Percentiles rank a stretch among this genome's conserved stretches.
These are phyloP conservation scores for Rhodotorula toruloides DNA, from an alignment of 768 basidiomycete genomes.

Conservation along the genomic window DNA sequence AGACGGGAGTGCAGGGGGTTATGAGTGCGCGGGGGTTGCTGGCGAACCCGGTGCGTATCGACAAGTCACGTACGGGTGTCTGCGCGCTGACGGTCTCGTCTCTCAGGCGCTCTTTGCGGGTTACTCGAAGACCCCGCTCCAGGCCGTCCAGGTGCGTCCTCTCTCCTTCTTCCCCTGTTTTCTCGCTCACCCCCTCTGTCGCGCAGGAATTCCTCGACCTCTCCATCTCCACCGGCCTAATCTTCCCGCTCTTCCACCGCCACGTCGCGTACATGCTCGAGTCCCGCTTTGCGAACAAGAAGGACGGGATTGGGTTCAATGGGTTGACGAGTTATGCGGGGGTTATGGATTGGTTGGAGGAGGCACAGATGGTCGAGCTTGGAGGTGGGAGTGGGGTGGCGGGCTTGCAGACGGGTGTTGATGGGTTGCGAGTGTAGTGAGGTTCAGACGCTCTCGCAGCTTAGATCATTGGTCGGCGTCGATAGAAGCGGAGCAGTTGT, in stretches of 20 bases:
- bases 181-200: background rate
- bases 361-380: background rate
- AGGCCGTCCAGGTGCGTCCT: slow-evolving; percentile 45
- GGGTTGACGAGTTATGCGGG: slow-evolving; percentile 46
- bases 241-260: slow-evolving; percentile 51
- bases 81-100: background rate
- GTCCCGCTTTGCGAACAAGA: slow-evolving; percentile 28
- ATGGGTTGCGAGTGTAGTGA: too few relatives aligned
- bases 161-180: background rate
- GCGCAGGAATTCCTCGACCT: slow-evolving; percentile 47
- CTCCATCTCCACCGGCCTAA: slow-evolving; percentile 47
- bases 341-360: slow-evolving; percentile 51
- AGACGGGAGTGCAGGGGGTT: slow-evolving; percentile 50
- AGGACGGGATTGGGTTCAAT: slow-evolving; percentile 50
- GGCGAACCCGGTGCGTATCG: slow-evolving; percentile 48
- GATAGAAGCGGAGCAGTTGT: too few relatives aligned
- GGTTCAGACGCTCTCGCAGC: too few relatives aligned
- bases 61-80: background rate
- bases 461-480: too few relatives aligned
- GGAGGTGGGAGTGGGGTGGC: too few relatives aligned
- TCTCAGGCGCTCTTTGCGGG: slow-evolving; percentile 50
- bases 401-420: too few relatives aligned
- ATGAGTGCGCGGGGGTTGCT: slow-evolving; percentile 54
- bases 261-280: slow-evolving; percentile 52
- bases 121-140: slow-evolving; percentile 47